A percentile compares a stretch with the other conserved stretches of the same genome.
phyloP scores from a whole-genome alignment of 164 flowering plant genomes.

The Tetracentron sinense region DNA sequence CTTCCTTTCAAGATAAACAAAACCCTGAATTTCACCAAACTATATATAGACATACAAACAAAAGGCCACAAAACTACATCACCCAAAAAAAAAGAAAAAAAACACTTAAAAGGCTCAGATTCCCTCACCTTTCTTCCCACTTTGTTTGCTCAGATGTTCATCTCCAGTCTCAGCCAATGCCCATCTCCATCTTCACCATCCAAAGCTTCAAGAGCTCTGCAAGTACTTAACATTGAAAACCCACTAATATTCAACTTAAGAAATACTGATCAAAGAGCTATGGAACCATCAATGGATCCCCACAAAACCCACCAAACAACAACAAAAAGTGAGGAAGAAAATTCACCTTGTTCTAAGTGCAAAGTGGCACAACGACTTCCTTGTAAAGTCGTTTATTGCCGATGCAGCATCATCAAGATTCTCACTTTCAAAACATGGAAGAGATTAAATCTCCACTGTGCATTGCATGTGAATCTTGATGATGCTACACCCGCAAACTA shows the following conservation, averaged over 20 bases:
- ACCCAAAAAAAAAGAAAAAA: neutral
- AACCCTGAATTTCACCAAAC: neutral
- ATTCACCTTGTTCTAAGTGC: neutral
- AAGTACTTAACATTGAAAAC: neutral
- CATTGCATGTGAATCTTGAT: constrained; percentile 48
- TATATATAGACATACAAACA: neutral
- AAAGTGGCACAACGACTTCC: neutral
- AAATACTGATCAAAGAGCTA: neutral
- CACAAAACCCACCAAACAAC: neutral
- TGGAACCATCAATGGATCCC: neutral
- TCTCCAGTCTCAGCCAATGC: neutral
- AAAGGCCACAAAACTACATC: neutral
- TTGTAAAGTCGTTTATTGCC: constrained; percentile 42
- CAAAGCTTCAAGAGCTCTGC: neutral
- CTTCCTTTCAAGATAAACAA: neutral
- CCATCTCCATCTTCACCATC: neutral
- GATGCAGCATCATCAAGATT: constrained; percentile 88
- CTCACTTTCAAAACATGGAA: constrained; percentile 27
- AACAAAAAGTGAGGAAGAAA: neutral
- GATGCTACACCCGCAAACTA: constrained; percentile 45
- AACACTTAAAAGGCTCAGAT: neutral
- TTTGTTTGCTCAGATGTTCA: neutral
- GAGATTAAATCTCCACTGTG: constrained; percentile 6
- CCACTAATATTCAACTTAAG: neutral
- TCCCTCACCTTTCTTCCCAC: neutral